phyloP scores from a whole-genome alignment of 352 stramenopile genomes.

The Globisporangium acanthophoron region DNA sequence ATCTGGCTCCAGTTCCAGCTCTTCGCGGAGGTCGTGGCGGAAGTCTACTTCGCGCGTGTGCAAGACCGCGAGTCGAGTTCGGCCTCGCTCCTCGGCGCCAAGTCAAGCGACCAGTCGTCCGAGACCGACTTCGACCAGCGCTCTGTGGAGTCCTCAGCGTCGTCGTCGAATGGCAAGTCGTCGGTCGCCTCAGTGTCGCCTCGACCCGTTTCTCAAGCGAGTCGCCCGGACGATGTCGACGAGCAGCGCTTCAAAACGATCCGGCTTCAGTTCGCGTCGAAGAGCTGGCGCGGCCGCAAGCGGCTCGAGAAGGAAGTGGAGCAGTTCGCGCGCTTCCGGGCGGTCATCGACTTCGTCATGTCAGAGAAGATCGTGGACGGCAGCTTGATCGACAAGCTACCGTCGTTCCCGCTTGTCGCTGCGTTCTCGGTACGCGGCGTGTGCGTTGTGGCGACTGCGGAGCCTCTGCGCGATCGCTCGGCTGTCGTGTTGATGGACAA shows the following conservation, averaged over 20 bases:
- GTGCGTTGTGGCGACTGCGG: constrained; percentile 48
- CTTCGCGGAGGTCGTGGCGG: constrained; percentile 58
- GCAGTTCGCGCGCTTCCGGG: constrained; percentile 44
- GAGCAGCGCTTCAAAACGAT: constrained; percentile 51
- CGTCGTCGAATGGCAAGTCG: constrained; percentile 13
- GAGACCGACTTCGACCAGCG: constrained; percentile 17
- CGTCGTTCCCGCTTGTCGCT: constrained; percentile 45
- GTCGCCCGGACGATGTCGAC: constrained; percentile 29
- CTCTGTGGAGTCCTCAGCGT: constrained; percentile 22
- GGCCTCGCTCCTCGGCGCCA: not conserved
- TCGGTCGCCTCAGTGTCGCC: too few species aligned
- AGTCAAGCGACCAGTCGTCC: constrained; percentile 21
- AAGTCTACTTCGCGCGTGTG: constrained; percentile 54
- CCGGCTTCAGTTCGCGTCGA: constrained; percentile 56
- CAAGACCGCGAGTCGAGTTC: constrained; percentile 28
- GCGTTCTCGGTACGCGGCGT: constrained; percentile 57
- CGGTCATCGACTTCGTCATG: constrained; percentile 45
- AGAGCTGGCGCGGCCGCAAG: constrained; percentile 68
- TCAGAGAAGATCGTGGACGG: constrained; percentile 26
- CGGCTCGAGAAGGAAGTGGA: constrained; percentile 47
- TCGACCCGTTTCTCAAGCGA: not conserved
- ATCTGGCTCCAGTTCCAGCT: constrained; percentile 78
- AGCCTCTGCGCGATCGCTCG: constrained; percentile 30
- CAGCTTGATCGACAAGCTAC: constrained; percentile 33
- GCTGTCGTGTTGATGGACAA: constrained; percentile 39